These are phyloP conservation scores for Drechmeria coniospora DNA, from an alignment of 2,329 filamentous ascomycete genomes.

Conservation along the genomic window DNA sequence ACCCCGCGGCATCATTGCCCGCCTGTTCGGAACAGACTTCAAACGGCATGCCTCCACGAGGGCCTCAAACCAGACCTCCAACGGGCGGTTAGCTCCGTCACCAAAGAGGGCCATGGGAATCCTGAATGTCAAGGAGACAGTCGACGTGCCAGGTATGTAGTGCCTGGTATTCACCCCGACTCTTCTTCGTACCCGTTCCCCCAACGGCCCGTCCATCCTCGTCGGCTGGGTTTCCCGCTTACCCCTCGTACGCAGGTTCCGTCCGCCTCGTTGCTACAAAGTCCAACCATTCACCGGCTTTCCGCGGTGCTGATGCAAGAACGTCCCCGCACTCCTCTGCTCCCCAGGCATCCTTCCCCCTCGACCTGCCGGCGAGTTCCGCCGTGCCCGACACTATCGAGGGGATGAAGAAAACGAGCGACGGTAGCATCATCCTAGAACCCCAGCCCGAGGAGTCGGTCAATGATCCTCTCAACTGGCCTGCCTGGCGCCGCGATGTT, in stretches of 20 bases:
- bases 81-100: constrained; percentile 2
- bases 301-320: not conserved
- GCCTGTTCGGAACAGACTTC: constrained; percentile 1
- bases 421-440: constrained; percentile 74
- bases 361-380: too few species aligned
- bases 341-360: constrained; percentile 5
- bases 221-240: too few species aligned
- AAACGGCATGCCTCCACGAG: too few species aligned
- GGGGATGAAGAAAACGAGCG: constrained; percentile 58
- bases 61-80: not conserved
- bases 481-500: constrained; percentile 60
- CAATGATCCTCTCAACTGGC: constrained; percentile 92
- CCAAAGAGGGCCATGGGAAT: constrained; percentile 6
- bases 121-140: constrained; percentile 4
- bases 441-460: constrained; percentile 82
- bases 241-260: too few species aligned
- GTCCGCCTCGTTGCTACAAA: too few species aligned
- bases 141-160: constrained; percentile 5
- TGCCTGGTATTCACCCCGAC: not conserved
- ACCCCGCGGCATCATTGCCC: too few species aligned
- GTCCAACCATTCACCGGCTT: too few species aligned
- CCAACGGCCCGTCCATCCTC: too few species aligned
- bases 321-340: constrained; percentile 3
- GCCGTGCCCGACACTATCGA: constrained; percentile 11
- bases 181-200: not conserved